phyloP scores from a whole-genome alignment of 1,139 yeast genomes.

The Torulaspora globosa region DNA sequence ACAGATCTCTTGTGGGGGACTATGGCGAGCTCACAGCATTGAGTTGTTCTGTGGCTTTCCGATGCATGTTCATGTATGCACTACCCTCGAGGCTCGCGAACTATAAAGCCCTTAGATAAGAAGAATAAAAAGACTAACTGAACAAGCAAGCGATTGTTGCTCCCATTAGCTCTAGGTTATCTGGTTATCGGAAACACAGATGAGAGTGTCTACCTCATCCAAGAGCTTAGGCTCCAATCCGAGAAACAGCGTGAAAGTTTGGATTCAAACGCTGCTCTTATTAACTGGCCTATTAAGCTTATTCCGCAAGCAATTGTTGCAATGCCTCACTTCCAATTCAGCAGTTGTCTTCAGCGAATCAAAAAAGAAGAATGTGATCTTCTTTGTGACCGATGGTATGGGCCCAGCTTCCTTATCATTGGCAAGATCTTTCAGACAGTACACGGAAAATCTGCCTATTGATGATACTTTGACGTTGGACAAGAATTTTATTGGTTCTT shows the following conservation, averaged over 20 bases:
- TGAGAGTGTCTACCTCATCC: background rate
- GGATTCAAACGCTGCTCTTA: slow-evolving; percentile 9
- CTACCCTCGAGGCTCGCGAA: background rate
- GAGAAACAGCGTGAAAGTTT: slow-evolving; percentile 4
- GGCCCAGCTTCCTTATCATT: slow-evolving; percentile 80
- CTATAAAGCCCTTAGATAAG: background rate
- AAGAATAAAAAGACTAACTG: background rate
- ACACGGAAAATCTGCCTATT: slow-evolving; percentile 46
- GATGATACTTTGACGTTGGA: slow-evolving; percentile 60
- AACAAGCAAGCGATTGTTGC: background rate
- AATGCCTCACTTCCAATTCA: slow-evolving; percentile 3
- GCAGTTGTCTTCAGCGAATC: background rate
- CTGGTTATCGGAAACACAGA: background rate
- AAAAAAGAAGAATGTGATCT: slow-evolving; percentile 59
- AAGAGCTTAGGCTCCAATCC: slow-evolving; percentile 1
- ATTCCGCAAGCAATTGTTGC: slow-evolving; percentile 1
- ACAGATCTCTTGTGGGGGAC: no score
- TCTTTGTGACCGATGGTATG: slow-evolving; percentile 90
- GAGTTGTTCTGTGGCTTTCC: background rate
- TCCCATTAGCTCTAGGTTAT: background rate
- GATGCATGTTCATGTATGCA: background rate
- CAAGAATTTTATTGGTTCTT: slow-evolving; percentile 63
- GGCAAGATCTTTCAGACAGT: slow-evolving; percentile 67
- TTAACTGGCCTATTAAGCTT: slow-evolving; percentile 3
- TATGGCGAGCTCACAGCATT: no score